Conservation (phyloP, 2,329 filamentous ascomycete genomes). For the Aspergillus costaricaensis region DNA sequence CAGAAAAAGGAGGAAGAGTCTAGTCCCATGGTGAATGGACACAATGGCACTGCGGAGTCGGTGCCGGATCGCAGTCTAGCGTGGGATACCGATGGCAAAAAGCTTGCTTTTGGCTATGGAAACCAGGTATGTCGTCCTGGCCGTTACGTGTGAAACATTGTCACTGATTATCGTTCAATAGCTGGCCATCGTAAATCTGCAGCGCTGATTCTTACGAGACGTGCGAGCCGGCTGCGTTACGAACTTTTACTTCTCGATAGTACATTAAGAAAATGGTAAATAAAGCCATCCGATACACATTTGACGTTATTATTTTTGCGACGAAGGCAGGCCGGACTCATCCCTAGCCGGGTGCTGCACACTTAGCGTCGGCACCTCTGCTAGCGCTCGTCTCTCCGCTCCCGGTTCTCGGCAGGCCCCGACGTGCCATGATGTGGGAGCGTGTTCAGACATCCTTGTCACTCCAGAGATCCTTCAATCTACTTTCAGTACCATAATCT, state of each 20-base stretch:
- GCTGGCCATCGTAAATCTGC: conserved; percentile 44
- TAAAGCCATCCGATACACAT: not conserved
- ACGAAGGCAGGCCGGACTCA: conserved; percentile 1
- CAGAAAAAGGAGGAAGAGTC: conserved; percentile 37
- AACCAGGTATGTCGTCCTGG: conserved; percentile 45
- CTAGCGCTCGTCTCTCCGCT: conserved; percentile 1
- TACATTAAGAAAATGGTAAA: conserved; percentile 1
- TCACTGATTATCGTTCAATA: conserved; percentile 18
- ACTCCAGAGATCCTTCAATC: not conserved
- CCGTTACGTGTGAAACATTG: conserved; percentile 3
- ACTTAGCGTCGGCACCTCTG: not conserved
- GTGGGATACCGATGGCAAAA: conserved; percentile 58
- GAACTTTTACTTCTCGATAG: not conserved
- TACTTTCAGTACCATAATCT: conserved; percentile 18
- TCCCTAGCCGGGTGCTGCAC: not conserved
- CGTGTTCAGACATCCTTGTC: not conserved
- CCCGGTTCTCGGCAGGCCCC: conserved; percentile 9
- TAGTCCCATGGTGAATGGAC: conserved; percentile 36
- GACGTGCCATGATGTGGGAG: conserved; percentile 6
- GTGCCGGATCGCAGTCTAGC: conserved; percentile 45
- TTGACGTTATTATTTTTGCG: not conserved
- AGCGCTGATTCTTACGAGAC: conserved; percentile 33
- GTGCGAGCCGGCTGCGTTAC: not conserved
- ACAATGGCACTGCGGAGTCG: conserved; percentile 34
- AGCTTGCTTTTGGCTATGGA: conserved; percentile 52